Evolutionary conservation across 2,329 filamentous ascomycete species (phyloP), one percentile per base, ranked within the genome.

Genomic region (Fusarium longipes): DNA sequence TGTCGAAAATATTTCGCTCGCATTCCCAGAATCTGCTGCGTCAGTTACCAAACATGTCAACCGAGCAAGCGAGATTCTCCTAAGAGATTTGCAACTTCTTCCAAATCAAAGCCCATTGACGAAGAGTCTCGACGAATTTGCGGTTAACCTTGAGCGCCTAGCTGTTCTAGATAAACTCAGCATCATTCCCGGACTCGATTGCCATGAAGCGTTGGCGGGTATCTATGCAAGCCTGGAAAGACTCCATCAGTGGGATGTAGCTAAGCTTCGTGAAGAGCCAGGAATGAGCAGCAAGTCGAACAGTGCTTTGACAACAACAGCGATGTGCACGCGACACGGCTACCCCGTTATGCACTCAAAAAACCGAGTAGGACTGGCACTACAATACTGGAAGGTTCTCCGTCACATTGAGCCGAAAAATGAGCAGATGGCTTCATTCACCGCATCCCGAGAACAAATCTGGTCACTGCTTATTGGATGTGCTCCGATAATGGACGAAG

Each of bases 361-460:
- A 49, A 84, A 85, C 22, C 86, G 84, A 48, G 80, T 95, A 25
- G 93, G 93, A 1, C 79, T 95, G 56, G 87, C 86, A 47, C 72
- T 96, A 36, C 90, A 93, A 67, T 96, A 95, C 76, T 96, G 92
- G 92, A 89, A 87, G 76, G 84, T 90, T 70, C 81, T 83, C 55
- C 83, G 86, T 44, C 81, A 85, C 44, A 76, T 87, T 17, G 78
- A 75, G 4, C 76, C 77, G 8, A 74, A 72, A 3, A 77, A 69
- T 44, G 76, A 77, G 44, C 75, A 77, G 18, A 76, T 80, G 30
- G 75, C 81, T 18, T 71, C 74, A 12, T 76, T 79, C 29, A 77
- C 78, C 30, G 76, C 80, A 25, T 76, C 81, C 8, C 74, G 73
- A 24, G 81, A 84, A 61, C 84, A 82, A 58, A 83, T 87, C 5